Base-by-base conservation (phyloP, 2,329 filamentous ascomycete genomes). In the Fusarium sp. region DNA sequence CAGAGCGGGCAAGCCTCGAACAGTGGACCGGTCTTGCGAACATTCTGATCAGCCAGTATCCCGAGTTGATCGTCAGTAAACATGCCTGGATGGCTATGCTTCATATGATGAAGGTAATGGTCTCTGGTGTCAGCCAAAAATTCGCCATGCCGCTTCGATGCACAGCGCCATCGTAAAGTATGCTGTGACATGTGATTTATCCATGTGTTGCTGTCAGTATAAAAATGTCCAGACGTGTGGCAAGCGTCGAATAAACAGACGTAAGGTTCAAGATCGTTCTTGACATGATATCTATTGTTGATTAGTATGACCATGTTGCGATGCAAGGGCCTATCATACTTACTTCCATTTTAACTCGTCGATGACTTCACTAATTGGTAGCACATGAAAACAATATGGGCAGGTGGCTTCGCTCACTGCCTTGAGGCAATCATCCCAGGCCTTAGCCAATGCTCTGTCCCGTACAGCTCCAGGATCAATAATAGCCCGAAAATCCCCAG, bases 21-120 rank as follows among this genome's bases (percentile, higher is more conserved):
- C 0, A 45, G 17, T 0, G 42, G n/a, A 9, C 42, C n/a, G 1
- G 2, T 12, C 0, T 0, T 45, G 17, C 42, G 7, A 8, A 0
- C 42, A 12, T 45, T 45, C 0, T 45, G 42, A 18, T 45, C 42
- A 6, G n/a, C 42, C 5, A 45, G 0, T 3, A 45, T 0, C 1
- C n/a, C n/a, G 0, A 45, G n/a, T 8, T 45, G 42, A 3, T 0
- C 42, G 7, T 45, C n/a, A 8, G 42, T 26, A 26, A 45, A 26
- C 0, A 13, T 0, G 5, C 42, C 42, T 0, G 11, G 0, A 3
- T 45, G 42, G 0, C 10, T 8, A 0, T 45, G 0, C 11, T 26
- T 45, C 42, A 45, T 45, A 45, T 45, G 42, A 13, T 45, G 6
- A 6, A 45, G 42, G 1, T 45, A 45, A 0, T 13, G 17, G 0